Percentiles rank a stretch among this genome's conserved stretches.
phyloP scores from a whole-genome alignment of 148 eudicot genomes.

The Vaccinium macrocarpon region DNA sequence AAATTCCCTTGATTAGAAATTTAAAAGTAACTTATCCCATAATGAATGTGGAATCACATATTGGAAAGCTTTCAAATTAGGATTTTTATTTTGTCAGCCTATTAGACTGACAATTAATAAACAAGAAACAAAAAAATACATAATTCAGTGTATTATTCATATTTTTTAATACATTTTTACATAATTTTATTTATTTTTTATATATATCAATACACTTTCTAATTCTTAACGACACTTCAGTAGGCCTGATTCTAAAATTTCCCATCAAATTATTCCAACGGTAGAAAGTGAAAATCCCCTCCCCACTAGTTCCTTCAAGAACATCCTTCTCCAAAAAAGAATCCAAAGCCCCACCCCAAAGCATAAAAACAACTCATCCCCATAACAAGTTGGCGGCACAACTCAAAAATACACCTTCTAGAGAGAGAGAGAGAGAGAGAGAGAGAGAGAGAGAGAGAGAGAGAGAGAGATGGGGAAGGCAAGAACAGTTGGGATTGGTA shows the following conservation, averaged over 20 bases:
- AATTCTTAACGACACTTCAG: too few species aligned
- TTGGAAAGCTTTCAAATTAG: not conserved
- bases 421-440: not conserved
- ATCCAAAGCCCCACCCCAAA: not conserved
- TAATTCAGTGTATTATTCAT: too few species aligned
- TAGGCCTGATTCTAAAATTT: too few species aligned
- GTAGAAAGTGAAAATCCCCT: not conserved
- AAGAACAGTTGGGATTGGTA: constrained; percentile 40
- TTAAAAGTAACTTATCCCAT: not conserved
- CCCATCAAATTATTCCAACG: too few species aligned
- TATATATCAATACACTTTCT: too few species aligned
- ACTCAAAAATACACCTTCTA: not conserved
- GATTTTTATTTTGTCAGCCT: too few species aligned
- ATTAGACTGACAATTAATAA: too few species aligned
- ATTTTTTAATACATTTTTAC: too few species aligned
- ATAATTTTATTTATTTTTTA: too few species aligned
- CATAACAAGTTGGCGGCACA: not conserved
- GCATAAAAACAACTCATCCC: not conserved
- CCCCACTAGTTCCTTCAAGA: constrained; percentile 24
- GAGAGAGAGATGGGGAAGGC: constrained; percentile 30
- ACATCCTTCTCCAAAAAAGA: not conserved
- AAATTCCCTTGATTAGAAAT: not conserved
- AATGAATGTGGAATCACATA: not conserved
- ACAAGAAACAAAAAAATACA: too few species aligned
- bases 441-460: not conserved